Evolutionary conservation across 2,329 filamentous ascomycete genomes (phyloP), one percentile per base, ranked within the genome.

Genomic region (Amphichorda felina): DNA sequence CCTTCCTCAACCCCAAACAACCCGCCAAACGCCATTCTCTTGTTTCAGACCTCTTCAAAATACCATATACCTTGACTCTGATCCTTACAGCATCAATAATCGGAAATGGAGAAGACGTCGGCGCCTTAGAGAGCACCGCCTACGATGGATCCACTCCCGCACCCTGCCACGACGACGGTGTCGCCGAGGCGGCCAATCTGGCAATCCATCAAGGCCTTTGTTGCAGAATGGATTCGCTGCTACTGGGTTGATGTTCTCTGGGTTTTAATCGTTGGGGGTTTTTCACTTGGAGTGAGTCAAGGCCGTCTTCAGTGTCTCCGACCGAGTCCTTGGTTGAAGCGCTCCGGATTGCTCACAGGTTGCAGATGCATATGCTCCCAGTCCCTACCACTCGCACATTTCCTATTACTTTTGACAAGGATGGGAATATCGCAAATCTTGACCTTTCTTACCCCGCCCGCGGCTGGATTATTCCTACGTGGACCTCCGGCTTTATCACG

Each of bases 401-500:
- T 48, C 73, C 77, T 27, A 83, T 82, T 40, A 68, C 64, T 32
- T 78, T 79, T 45, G 43, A 47, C 37, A 49, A 56, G 9, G 18
- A 11, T 17, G 72, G 74, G 38, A 68, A 79, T 44, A 66, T 82
- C 39, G 68, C 82, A 33, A 68, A 75, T 43, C 77, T 77, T 0
- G 48, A 78, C 35, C 73, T 78, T 48, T 73, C 77, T 7, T 82
- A 82, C 44, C 75, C 76, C 3, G 56, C 74, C 35, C 70, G 76
- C 35, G 66, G 71, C 19, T 74, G 77, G 55, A 72, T 79, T 41
- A 56, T 82, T 9, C 66, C 75, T 1, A 72, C 77, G 30, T 73
- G 64, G 61, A 54, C 67, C 1, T 70, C 74, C 1, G 74, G 69
- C 1, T 46, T 79, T 2, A 54, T 82, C 22, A 70, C 67, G 5